Evolutionary conservation across 73 alveolate genomes (phyloP).

Genomic region (Tetrahymena borealis): DNA sequence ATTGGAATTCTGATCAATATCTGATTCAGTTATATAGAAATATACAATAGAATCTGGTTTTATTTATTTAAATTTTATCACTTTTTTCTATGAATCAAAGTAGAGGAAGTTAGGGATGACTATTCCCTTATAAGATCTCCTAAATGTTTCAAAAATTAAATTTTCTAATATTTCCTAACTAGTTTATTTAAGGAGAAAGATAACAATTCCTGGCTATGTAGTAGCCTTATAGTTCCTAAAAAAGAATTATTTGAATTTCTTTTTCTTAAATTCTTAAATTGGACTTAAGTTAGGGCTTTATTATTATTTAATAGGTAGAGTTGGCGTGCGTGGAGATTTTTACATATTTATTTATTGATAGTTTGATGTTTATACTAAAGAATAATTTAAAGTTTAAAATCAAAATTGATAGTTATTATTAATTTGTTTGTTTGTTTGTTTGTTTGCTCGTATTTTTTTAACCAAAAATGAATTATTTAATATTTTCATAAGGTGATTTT

Average conservation of each 20-base stretch:
- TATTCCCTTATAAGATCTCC: not conserved
- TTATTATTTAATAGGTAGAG: no score
- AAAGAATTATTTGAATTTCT: not conserved
- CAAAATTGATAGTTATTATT: no score
- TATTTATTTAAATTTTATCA: not conserved
- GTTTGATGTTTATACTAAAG: no score
- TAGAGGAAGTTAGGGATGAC: not conserved
- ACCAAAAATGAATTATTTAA: no score
- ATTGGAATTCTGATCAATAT: not conserved
- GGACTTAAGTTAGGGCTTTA: not conserved
- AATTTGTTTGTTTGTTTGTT: no score
- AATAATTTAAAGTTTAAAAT: no score
- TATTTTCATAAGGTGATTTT: no score
- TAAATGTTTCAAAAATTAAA: not conserved
- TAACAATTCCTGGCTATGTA: not conserved
- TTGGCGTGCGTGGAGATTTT: not conserved
- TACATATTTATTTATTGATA: no score
- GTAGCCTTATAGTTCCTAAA: not conserved
- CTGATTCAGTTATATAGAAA: not conserved
- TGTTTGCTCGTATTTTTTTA: no score
- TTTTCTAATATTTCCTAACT: not conserved
- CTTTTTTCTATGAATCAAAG: not conserved
- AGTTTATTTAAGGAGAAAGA: not conserved
- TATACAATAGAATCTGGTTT: not conserved
- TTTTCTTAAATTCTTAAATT: not conserved